These are phyloP conservation scores for Clohesyomyces aquaticus DNA, from an alignment of 495 filamentous ascomycete species.

Conservation along the genomic window DNA sequence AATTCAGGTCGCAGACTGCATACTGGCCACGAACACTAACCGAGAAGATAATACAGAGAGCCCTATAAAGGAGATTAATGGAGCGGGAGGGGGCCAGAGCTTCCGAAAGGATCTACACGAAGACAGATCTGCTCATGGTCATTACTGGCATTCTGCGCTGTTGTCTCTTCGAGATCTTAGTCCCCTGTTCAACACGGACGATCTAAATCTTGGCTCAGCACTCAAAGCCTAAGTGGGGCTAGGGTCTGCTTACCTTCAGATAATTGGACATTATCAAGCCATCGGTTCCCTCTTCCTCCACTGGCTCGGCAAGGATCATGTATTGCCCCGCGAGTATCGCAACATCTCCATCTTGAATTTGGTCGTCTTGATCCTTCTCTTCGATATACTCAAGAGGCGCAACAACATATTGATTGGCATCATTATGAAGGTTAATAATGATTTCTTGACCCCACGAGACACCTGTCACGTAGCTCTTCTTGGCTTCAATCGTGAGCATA, in stretches of 20 bases:
- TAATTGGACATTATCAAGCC: conserved; percentile 23
- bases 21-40: no score
- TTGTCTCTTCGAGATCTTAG: conserved; percentile 10
- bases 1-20: no score
- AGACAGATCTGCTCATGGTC: conserved; percentile 10
- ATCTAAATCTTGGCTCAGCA: conserved; percentile 4
- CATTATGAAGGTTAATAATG: conserved; percentile 36
- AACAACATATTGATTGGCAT: conserved; percentile 10
- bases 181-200: conserved; percentile 4
- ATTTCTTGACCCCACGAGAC: conserved; percentile 22
- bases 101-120: conserved; percentile 9
- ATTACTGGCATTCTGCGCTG: conserved; percentile 4
- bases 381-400: conserved; percentile 40
- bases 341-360: conserved; percentile 36
- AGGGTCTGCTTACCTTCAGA: conserved; percentile 11
- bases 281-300: conserved; percentile 28
- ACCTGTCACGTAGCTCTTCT: conserved; percentile 14
- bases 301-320: conserved; percentile 38
- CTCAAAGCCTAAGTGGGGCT: not conserved
- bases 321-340: conserved; percentile 39
- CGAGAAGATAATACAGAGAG: no score
- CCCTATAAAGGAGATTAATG: no score
- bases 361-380: conserved; percentile 26
- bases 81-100: not conserved
- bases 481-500: conserved; percentile 40